These are phyloP conservation scores for Acephala macrosclerotiorum DNA, from an alignment of 2,329 filamentous ascomycete genomes.

Conservation along the genomic window DNA sequence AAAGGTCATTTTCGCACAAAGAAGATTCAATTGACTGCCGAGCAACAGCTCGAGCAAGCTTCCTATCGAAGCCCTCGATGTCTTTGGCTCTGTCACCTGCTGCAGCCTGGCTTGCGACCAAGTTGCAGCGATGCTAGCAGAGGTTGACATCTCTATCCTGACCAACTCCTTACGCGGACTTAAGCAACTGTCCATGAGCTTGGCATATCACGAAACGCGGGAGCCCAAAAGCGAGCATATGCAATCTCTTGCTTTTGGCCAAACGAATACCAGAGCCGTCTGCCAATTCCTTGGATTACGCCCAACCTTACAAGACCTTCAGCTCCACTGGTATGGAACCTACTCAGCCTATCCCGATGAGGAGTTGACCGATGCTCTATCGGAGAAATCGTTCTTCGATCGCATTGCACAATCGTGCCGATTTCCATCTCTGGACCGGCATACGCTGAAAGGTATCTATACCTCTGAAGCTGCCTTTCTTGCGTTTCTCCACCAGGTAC, in stretches of 20 bases:
- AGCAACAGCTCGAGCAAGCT: neutral
- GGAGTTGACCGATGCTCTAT: neutral
- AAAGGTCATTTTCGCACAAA: neutral
- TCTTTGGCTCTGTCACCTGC: neutral
- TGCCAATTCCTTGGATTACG: neutral
- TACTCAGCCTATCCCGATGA: neutral
- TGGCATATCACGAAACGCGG: neutral
- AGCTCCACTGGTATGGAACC: neutral
- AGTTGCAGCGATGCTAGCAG: neutral
- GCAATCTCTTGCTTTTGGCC: neutral
- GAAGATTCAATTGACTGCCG: neutral
- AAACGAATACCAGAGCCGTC: neutral
- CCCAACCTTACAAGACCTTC: neutral
- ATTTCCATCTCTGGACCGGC: neutral
- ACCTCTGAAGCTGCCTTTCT: neutral
- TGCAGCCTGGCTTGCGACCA: neutral
- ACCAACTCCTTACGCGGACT: neutral
- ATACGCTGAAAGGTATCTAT: neutral
- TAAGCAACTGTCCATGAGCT: neutral
- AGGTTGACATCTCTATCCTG: neutral
- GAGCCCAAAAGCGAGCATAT: neutral
- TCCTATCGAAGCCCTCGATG: neutral
- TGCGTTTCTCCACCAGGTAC: neutral
- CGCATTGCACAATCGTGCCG: neutral
- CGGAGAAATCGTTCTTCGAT: neutral